Conservation (phyloP, 2,329 filamentous ascomycete genomes). For the Aspergillus sp. region DNA sequence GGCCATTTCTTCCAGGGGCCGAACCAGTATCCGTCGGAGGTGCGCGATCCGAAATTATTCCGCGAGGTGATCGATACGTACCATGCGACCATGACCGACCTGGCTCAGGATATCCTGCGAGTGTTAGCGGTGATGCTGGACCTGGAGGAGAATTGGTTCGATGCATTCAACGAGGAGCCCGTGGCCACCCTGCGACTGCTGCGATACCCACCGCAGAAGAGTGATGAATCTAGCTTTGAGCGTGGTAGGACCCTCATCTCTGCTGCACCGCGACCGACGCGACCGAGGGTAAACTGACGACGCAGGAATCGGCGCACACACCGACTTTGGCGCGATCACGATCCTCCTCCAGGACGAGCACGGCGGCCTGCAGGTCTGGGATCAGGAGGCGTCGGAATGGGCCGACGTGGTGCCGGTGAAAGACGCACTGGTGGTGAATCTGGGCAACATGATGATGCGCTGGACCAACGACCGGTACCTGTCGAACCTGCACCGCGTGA, state of each 20-base stretch:
- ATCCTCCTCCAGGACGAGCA: conserved; percentile 30
- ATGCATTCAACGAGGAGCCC: conserved; percentile 23
- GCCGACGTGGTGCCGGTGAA: conserved; percentile 22
- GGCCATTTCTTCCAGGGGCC: conserved; percentile 20
- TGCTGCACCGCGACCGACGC: no score
- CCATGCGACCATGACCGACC: conserved; percentile 15
- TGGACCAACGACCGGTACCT: conserved; percentile 29
- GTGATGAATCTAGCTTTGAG: conserved; percentile 13
- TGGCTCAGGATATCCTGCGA: conserved; percentile 19
- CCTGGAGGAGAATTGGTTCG: conserved; percentile 18
- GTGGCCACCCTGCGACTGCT: conserved; percentile 26
- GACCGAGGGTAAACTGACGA: background rate
- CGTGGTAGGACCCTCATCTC: conserved; percentile 7
- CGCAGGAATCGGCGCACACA: conserved; percentile 31
- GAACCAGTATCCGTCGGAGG: conserved; percentile 15
- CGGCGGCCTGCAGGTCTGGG: conserved; percentile 29
- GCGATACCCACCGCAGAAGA: conserved; percentile 29
- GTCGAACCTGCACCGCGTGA: conserved; percentile 28
- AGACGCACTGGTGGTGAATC: conserved; percentile 29
- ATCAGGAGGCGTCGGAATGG: conserved; percentile 21
- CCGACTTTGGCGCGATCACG: conserved; percentile 34
- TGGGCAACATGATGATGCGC: conserved; percentile 31
- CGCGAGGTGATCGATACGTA: conserved; percentile 3
- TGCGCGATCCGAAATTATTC: conserved; percentile 7
- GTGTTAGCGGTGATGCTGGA: conserved; percentile 13